These are phyloP conservation scores for Lactarius hengduanensis DNA, from an alignment of 768 basidiomycete genomes.

Conservation along the genomic window DNA sequence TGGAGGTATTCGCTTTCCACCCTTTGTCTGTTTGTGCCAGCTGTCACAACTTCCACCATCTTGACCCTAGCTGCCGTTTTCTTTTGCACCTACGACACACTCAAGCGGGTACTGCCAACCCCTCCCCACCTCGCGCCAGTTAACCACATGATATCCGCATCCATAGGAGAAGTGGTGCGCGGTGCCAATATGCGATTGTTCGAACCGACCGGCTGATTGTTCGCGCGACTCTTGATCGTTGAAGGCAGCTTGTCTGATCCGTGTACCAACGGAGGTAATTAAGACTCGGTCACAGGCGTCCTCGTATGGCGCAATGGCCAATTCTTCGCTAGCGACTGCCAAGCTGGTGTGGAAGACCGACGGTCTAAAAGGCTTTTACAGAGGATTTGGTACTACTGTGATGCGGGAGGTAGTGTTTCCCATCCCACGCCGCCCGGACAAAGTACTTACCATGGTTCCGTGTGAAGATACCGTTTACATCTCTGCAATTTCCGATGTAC, in stretches of 20 bases:
- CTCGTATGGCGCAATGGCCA: conserved; percentile 56
- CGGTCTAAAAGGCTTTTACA: conserved; percentile 79
- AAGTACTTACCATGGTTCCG: conserved; percentile 1
- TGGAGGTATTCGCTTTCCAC: conserved; percentile 58
- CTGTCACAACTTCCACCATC: neutral
- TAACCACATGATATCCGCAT: conserved; percentile 54
- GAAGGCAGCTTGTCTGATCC: conserved; percentile 85
- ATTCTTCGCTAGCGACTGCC: conserved; percentile 61
- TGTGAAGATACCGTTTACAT: conserved; percentile 89
- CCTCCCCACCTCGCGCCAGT: conserved; percentile 61
- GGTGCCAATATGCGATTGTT: neutral
- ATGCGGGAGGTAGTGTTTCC: conserved; percentile 53
- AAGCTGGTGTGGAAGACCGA: conserved; percentile 54
- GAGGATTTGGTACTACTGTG: conserved; percentile 82
- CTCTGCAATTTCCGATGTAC: conserved; percentile 93
- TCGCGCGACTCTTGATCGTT: neutral
- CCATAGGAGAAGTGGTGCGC: conserved; percentile 53
- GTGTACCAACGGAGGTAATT: conserved; percentile 95
- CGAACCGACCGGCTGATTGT: conserved; percentile 14
- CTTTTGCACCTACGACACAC: conserved; percentile 90
- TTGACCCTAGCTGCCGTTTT: conserved; percentile 78
- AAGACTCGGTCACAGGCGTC: conserved; percentile 92
- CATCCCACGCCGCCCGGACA: conserved; percentile 2
- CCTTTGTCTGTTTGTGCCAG: neutral
- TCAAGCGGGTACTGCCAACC: conserved; percentile 74